Evolutionary conservation across 1,284 basidiomycete genomes (phyloP).

Genomic region (Stereum hirsutum): DNA sequence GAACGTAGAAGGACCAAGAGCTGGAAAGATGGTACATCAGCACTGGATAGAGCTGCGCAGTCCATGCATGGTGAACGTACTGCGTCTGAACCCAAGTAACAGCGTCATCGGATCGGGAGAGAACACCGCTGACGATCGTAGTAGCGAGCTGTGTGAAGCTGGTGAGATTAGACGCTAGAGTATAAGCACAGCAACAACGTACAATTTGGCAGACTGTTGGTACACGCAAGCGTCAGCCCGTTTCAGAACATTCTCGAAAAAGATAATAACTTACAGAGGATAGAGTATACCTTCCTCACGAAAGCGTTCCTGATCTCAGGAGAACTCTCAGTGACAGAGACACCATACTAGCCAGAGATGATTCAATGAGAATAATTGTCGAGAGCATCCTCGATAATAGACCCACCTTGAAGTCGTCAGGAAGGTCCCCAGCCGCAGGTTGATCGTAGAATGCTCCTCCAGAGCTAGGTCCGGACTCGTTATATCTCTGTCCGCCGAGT

Average conservation of each 20-base stretch:
- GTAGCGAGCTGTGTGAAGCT: slow-evolving; percentile 57
- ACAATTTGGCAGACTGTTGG: slow-evolving; percentile 65
- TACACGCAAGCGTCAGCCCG: slow-evolving; percentile 6
- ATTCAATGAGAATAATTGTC: slow-evolving; percentile 8
- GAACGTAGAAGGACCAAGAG: slow-evolving; percentile 66
- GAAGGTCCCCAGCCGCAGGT: slow-evolving; percentile 58
- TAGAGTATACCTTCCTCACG: slow-evolving; percentile 74
- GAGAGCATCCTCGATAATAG: background rate
- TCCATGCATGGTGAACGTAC: slow-evolving; percentile 27
- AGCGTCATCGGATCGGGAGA: slow-evolving; percentile 49
- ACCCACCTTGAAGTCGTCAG: slow-evolving; percentile 77
- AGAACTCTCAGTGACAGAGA: slow-evolving; percentile 66
- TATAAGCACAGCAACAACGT: no score
- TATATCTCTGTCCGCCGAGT: slow-evolving; percentile 27
- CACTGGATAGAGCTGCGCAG: slow-evolving; percentile 1
- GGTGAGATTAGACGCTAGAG: slow-evolving; percentile 7
- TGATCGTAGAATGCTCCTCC: slow-evolving; percentile 56
- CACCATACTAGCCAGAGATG: slow-evolving; percentile 53
- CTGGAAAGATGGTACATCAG: slow-evolving; percentile 23
- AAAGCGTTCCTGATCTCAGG: slow-evolving; percentile 66
- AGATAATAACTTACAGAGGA: slow-evolving; percentile 49
- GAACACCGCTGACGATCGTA: slow-evolving; percentile 53
- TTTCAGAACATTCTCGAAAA: background rate
- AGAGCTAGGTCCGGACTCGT: slow-evolving; percentile 29
- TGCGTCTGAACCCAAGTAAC: slow-evolving; percentile 63